phyloP scores from a whole-genome alignment of 2,329 filamentous ascomycete species.

The Curvularia hawaiiensis region DNA sequence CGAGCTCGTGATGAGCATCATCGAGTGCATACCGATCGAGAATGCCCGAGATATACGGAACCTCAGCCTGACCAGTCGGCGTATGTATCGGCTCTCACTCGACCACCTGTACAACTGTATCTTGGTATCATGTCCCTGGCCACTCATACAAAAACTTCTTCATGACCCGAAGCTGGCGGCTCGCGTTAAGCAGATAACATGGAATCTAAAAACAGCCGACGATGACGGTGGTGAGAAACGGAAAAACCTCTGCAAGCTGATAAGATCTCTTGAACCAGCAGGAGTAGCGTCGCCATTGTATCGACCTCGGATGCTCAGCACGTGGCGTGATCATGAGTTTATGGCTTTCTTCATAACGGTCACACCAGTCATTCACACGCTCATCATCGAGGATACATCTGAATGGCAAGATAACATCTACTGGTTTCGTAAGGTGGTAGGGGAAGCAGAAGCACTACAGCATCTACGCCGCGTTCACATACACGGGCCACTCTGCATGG shows the following conservation, averaged over 20 bases:
- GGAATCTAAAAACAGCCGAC: conserved; percentile 2
- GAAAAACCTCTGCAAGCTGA: background rate
- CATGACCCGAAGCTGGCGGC: conserved; percentile 2
- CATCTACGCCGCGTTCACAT: conserved; percentile 5
- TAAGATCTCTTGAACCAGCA: background rate
- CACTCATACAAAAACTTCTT: conserved; percentile 4
- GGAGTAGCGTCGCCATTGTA: background rate
- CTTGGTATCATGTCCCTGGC: conserved; percentile 9
- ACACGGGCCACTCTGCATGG: conserved; percentile 8
- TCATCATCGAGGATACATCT: conserved; percentile 4
- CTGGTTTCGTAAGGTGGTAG: conserved; percentile 3
- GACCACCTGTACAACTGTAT: conserved; percentile 7
- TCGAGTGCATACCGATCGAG: conserved; percentile 10
- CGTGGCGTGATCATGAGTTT: conserved; percentile 5
- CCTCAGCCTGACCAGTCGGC: conserved; percentile 9
- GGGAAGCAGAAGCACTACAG: background rate
- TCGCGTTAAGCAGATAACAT: conserved; percentile 6
- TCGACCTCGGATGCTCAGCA: background rate
- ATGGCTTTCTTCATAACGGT: conserved; percentile 5
- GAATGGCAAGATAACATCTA: conserved; percentile 6
- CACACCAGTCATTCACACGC: conserved; percentile 5
- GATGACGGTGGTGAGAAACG: background rate
- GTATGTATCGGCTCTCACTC: conserved; percentile 11
- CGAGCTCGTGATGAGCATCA: conserved; percentile 10
- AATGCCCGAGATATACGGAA: conserved; percentile 3